These are phyloP conservation scores for Rhytidhysteron rufulum DNA, from an alignment of 2,329 filamentous ascomycete genomes.

Conservation along the genomic window DNA sequence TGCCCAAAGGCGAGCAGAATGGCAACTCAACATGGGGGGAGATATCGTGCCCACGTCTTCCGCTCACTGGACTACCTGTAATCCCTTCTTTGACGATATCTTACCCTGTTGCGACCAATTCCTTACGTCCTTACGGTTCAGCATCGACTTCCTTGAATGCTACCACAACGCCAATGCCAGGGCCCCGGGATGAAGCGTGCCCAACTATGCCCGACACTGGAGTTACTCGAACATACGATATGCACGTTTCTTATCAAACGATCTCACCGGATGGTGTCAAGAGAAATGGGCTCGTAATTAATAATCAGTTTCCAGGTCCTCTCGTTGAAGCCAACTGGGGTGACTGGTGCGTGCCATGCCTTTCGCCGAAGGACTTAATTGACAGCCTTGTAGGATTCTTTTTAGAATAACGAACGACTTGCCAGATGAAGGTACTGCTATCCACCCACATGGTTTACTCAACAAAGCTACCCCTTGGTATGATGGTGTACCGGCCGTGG, in stretches of 20 bases:
- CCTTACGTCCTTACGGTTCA: not conserved
- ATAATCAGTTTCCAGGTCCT: conserved; percentile 30
- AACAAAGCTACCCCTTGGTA: conserved; percentile 32
- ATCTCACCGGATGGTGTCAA: conserved; percentile 27
- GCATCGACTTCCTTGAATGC: conserved; percentile 4
- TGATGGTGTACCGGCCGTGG: conserved; percentile 33
- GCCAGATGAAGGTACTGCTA: conserved; percentile 28
- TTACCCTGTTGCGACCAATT: conserved; percentile 3
- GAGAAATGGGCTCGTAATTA: conserved; percentile 23
- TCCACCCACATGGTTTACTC: conserved; percentile 33
- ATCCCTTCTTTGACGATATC: conserved; percentile 2
- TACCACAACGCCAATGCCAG: conserved; percentile 6
- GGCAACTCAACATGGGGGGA: conserved; percentile 27
- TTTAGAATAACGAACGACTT: conserved; percentile 26
- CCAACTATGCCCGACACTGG: conserved; percentile 29
- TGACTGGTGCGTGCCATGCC: conserved; percentile 2
- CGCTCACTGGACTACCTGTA: conserved; percentile 14
- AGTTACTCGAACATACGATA: conserved; percentile 26
- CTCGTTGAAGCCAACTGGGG: conserved; percentile 28
- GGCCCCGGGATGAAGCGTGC: conserved; percentile 11
- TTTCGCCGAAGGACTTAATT: conserved; percentile 25
- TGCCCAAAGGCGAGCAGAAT: conserved; percentile 21
- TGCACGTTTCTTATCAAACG: conserved; percentile 23
- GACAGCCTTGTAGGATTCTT: conserved; percentile 17
- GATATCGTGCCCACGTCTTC: conserved; percentile 22